Evolutionary conservation across 768 basidiomycete species (phyloP).

Genomic region (Mycena polygramma): DNA sequence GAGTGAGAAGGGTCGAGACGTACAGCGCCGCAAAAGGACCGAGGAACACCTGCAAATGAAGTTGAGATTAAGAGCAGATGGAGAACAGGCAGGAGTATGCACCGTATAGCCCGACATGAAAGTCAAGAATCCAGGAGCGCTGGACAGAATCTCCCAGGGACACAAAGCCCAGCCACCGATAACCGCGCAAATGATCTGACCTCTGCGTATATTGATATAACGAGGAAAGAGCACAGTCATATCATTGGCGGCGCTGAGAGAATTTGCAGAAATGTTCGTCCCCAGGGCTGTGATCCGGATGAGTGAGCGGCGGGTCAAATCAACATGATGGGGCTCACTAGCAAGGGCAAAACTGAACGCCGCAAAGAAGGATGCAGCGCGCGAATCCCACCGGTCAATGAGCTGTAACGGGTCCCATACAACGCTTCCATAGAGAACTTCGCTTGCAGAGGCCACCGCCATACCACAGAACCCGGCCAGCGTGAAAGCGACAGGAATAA

Average conservation of each 20-base stretch:
- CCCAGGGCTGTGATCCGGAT: constrained; percentile 57
- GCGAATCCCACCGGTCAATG: constrained; percentile 87
- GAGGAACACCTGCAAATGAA: constrained; percentile 64
- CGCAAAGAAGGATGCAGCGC: constrained; percentile 83
- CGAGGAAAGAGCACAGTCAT: constrained; percentile 83
- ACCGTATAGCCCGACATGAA: constrained; percentile 88
- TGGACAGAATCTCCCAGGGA: constrained; percentile 87
- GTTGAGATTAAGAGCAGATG: neutral
- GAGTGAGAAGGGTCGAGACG: constrained; percentile 41
- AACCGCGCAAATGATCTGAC: constrained; percentile 83
- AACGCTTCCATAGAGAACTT: constrained; percentile 73
- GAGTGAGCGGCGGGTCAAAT: neutral
- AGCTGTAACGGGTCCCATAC: constrained; percentile 83
- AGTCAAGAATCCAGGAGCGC: constrained; percentile 74
- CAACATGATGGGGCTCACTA: constrained; percentile 42
- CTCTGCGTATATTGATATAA: constrained; percentile 86
- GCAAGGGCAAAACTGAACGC: constrained; percentile 81
- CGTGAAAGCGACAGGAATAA: constrained; percentile 85
- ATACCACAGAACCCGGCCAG: constrained; percentile 85
- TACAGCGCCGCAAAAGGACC: constrained; percentile 88
- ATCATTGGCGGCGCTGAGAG: constrained; percentile 82
- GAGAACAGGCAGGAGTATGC: neutral
- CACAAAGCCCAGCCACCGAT: constrained; percentile 89
- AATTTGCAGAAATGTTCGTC: constrained; percentile 84
- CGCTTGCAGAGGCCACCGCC: constrained; percentile 83